Evolutionary conservation across 2,329 filamentous ascomycete genomes (phyloP).

Genomic region (Diplocarpon rosae): DNA sequence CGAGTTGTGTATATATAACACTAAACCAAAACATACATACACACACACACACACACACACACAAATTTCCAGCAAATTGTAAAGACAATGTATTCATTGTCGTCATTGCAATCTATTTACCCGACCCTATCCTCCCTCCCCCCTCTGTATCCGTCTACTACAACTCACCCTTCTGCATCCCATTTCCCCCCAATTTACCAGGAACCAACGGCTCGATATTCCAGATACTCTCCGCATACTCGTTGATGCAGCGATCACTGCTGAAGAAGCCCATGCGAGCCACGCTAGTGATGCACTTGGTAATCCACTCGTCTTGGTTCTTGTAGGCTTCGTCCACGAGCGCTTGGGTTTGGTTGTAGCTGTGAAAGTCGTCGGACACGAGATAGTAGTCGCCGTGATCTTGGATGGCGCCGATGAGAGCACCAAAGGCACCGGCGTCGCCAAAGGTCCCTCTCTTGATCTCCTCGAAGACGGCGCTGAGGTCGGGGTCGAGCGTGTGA

Average conservation of each 20-base stretch:
- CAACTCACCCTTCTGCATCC: conserved; percentile 18
- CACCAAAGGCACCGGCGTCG: conserved; percentile 64
- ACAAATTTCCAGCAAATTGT: too few relatives aligned
- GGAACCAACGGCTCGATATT: conserved; percentile 66
- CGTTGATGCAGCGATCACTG: conserved; percentile 87
- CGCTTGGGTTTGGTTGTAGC: conserved; percentile 82
- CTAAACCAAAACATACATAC: too few relatives aligned
- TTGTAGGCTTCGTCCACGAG: conserved; percentile 87
- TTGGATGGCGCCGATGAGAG: conserved; percentile 72
- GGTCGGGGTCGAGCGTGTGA: conserved; percentile 65
- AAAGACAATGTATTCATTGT: too few relatives aligned
- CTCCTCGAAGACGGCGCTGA: conserved; percentile 70
- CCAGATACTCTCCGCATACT: conserved; percentile 97
- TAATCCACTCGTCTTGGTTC: conserved; percentile 86
- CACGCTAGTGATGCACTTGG: conserved; percentile 80
- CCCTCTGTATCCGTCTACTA: conserved; percentile 1
- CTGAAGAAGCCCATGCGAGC: conserved; percentile 96
- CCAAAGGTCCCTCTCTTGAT: conserved; percentile 79
- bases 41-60: too few relatives aligned
- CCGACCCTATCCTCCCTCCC: background rate
- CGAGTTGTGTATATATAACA: too few relatives aligned
- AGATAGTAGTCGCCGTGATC: conserved; percentile 97
- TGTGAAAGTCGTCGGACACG: conserved; percentile 93
- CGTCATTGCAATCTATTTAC: too few relatives aligned
- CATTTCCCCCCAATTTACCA: conserved; percentile 10